A percentile compares a stretch with the other conserved stretches of the same genome.
Evolutionary conservation across 2,329 filamentous ascomycete genomes (phyloP).

Genomic region (Aspergillus quadricinctus): DNA sequence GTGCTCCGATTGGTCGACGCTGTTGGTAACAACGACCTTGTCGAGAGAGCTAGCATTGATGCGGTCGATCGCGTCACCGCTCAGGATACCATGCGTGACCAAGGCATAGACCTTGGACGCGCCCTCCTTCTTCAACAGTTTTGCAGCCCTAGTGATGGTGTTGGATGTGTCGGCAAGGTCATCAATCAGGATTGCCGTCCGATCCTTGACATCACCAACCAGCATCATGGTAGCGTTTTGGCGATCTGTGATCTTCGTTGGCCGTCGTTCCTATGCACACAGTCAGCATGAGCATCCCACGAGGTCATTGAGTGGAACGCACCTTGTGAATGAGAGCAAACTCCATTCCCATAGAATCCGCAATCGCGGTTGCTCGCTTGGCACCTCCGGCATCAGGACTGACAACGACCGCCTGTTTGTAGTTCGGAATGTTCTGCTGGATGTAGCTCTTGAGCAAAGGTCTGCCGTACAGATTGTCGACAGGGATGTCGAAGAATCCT

Average conservation of each 20-base stretch:
- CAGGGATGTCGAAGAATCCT: slow-evolving; percentile 97
- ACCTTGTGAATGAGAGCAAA: slow-evolving; percentile 99
- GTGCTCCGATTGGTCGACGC: slow-evolving; percentile 83
- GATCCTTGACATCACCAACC: slow-evolving; percentile 76
- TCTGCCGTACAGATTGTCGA: slow-evolving; percentile 86
- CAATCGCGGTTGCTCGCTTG: slow-evolving; percentile 92
- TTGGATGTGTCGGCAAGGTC: slow-evolving; percentile 95
- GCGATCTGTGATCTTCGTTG: slow-evolving; percentile 79
- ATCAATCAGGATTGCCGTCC: slow-evolving; percentile 85
- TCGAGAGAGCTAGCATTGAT: slow-evolving; percentile 92
- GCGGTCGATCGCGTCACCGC: slow-evolving; percentile 87
- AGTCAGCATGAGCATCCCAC: slow-evolving; percentile 15
- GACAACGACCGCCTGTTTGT: slow-evolving; percentile 83
- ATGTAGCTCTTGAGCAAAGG: slow-evolving; percentile 59
- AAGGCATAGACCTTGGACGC: slow-evolving; percentile 88
- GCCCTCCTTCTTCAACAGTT: slow-evolving; percentile 89
- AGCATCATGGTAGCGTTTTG: slow-evolving; percentile 87
- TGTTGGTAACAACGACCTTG: slow-evolving; percentile 93
- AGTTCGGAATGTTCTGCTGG: slow-evolving; percentile 77
- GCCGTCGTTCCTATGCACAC: slow-evolving; percentile 70
- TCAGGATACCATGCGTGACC: slow-evolving; percentile 91
- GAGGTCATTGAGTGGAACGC: slow-evolving; percentile 27
- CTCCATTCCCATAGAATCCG: slow-evolving; percentile 86
- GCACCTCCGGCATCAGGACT: slow-evolving; percentile 95
- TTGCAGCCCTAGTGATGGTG: slow-evolving; percentile 92